A percentile compares a stretch with the other conserved stretches of the same genome.
phyloP scores from a whole-genome alignment of 139 green algal genomes.

The Trebouxia sp. region DNA sequence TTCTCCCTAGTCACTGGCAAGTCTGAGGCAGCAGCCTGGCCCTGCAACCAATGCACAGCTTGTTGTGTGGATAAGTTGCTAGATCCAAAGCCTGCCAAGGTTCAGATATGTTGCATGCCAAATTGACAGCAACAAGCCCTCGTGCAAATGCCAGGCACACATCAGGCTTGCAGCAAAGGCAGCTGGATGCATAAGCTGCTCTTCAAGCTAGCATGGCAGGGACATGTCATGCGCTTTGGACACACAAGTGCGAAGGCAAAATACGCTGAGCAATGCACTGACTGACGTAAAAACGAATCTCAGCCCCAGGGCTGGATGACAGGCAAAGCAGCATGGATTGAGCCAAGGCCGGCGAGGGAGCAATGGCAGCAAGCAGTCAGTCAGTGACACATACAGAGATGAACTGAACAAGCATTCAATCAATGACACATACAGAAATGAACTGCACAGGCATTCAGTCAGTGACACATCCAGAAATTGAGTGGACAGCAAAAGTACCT shows the following conservation, averaged over 20 bases:
- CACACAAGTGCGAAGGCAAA: neutral
- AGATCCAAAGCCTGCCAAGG: neutral
- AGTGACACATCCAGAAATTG: too few species aligned
- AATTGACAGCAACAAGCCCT: neutral
- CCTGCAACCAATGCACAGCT: neutral
- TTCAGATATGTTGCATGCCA: neutral
- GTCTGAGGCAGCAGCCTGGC: slow-evolving; percentile 13
- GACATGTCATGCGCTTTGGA: neutral
- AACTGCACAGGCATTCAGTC: too few species aligned
- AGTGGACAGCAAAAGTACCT: neutral
- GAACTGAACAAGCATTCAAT: too few species aligned
- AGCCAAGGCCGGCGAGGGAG: too few species aligned
- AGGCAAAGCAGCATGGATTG: too few species aligned
- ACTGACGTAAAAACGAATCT: too few species aligned
- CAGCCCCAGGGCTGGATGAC: too few species aligned
- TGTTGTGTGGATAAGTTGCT: neutral
- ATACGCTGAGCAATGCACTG: neutral
- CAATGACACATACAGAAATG: too few species aligned
- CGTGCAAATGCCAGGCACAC: neutral
- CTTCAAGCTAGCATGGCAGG: neutral
- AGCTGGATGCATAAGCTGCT: neutral
- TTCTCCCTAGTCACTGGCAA: slow-evolving; percentile 24
- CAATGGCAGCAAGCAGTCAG: too few species aligned
- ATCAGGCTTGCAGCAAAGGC: neutral
- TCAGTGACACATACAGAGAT: too few species aligned